phyloP scores from a whole-genome alignment of 2,329 filamentous ascomycete genomes.

The Pleurostoma richardsiae region DNA sequence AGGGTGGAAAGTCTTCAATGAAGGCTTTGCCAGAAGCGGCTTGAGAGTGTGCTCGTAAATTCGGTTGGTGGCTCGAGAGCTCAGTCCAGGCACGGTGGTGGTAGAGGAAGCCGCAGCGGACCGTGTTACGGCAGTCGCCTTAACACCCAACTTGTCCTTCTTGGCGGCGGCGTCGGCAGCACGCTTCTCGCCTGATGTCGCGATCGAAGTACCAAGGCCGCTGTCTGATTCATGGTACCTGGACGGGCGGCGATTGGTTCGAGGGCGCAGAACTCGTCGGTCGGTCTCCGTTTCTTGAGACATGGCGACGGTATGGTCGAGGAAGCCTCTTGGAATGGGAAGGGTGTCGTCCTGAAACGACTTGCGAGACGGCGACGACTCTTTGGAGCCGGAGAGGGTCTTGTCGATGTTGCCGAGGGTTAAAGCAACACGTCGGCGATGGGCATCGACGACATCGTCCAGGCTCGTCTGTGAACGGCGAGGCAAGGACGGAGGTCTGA shows the following conservation, averaged over 20 bases:
- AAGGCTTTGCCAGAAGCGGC: slow-evolving; percentile 69
- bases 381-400: slow-evolving; percentile 43
- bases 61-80: slow-evolving; percentile 65
- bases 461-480: slow-evolving; percentile 65
- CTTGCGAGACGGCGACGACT: slow-evolving; percentile 26
- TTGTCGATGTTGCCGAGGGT: slow-evolving; percentile 63
- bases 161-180: slow-evolving; percentile 34
- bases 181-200: slow-evolving; percentile 51
- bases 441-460: slow-evolving; percentile 67
- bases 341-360: slow-evolving; percentile 49
- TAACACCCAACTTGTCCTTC: slow-evolving; percentile 26
- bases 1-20: slow-evolving; percentile 74
- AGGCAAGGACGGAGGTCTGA: slow-evolving; percentile 49
- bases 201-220: slow-evolving; percentile 79
- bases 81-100: slow-evolving; percentile 54
- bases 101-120: slow-evolving; percentile 44
- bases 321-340: slow-evolving; percentile 55
- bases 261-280: slow-evolving; percentile 47
- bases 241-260: slow-evolving; percentile 44
- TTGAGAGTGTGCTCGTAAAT: slow-evolving; percentile 76
- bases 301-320: slow-evolving; percentile 51
- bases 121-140: slow-evolving; percentile 55
- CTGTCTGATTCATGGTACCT: slow-evolving; percentile 78
- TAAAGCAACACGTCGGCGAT: slow-evolving; percentile 63
- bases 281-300: slow-evolving; percentile 33